phyloP scores from a whole-genome alignment of 768 basidiomycete genomes.

The Trametes cingulata region DNA sequence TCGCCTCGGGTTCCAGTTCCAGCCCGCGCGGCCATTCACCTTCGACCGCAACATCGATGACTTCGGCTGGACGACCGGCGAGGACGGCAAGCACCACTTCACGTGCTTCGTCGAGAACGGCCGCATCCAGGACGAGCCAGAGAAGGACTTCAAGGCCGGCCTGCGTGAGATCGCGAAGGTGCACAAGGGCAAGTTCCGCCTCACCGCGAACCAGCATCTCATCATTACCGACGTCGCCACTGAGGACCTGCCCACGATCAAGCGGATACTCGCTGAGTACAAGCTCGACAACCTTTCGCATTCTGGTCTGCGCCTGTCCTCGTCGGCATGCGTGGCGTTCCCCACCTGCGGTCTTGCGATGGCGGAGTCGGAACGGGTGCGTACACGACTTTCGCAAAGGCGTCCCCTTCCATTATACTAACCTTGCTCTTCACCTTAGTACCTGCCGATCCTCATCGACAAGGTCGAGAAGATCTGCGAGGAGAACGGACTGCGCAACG shows the following conservation, averaged over 20 bases:
- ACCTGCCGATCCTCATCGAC: slow-evolving; percentile 87
- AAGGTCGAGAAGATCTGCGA: slow-evolving; percentile 96
- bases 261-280: slow-evolving; percentile 76
- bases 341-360: slow-evolving; percentile 90
- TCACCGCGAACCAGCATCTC: slow-evolving; percentile 95
- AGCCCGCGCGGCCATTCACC: slow-evolving; percentile 69
- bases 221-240: slow-evolving; percentile 80
- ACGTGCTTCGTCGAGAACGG: slow-evolving; percentile 97
- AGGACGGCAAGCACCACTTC: slow-evolving; percentile 89
- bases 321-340: slow-evolving; percentile 96
- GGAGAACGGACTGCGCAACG: slow-evolving; percentile 88
- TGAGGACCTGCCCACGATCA: slow-evolving; percentile 75
- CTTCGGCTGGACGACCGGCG: slow-evolving; percentile 89
- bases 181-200: slow-evolving; percentile 91
- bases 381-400: slow-evolving; percentile 26
- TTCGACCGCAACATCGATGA: slow-evolving; percentile 93
- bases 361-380: slow-evolving; percentile 74
- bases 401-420: background rate
- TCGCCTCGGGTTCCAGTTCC: slow-evolving; percentile 76
- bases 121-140: slow-evolving; percentile 92
- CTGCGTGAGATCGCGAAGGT: slow-evolving; percentile 90
- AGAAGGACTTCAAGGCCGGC: slow-evolving; percentile 88
- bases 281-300: slow-evolving; percentile 86
- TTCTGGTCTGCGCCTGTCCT: slow-evolving; percentile 79
- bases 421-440: slow-evolving; percentile 44